phyloP scores from a whole-genome alignment of 805 yeast genomes.

The Metschnikowia matae region DNA sequence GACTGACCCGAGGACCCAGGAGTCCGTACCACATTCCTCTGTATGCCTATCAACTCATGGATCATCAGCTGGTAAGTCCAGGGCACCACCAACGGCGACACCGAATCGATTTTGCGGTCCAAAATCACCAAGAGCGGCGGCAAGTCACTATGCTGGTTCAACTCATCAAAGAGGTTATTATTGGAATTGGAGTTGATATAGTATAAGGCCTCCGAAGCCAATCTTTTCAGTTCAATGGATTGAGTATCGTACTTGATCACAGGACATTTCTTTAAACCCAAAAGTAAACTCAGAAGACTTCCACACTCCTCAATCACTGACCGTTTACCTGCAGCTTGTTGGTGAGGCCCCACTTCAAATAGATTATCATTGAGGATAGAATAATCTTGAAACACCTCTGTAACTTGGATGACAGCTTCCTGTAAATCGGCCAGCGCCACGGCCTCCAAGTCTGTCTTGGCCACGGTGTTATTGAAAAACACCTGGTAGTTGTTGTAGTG shows the following conservation, averaged over 20 bases:
- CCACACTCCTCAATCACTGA: conserved; percentile 33
- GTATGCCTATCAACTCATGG: conserved; percentile 82
- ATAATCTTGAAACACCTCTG: conserved; percentile 84
- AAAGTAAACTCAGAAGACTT: conserved; percentile 49
- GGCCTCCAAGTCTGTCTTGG: conserved; percentile 75
- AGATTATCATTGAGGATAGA: conserved; percentile 67
- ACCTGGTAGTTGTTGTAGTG: conserved; percentile 75
- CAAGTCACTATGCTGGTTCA: conserved; percentile 54
- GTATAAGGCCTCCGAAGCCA: conserved; percentile 64
- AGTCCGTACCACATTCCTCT: conserved; percentile 74
- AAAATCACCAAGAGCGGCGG: conserved; percentile 72
- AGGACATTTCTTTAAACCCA: conserved; percentile 76
- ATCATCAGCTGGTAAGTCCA: conserved; percentile 99
- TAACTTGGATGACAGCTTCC: conserved; percentile 71
- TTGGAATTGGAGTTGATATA: conserved; percentile 53
- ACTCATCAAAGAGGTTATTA: conserved; percentile 60
- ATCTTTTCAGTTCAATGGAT: conserved; percentile 57
- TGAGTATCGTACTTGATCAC: conserved; percentile 72
- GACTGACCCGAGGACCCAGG: conserved; percentile 44
- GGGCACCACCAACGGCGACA: conserved; percentile 87
- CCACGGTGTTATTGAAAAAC: conserved; percentile 70
- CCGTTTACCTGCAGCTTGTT: conserved; percentile 22
- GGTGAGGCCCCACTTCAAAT: conserved; percentile 37
- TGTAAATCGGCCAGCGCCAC: conserved; percentile 87
- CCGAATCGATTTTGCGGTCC: conserved; percentile 86